Evolutionary conservation across 371 early-diverging fungal species (phyloP).

Genomic region (Rhizopus arrhizus): DNA sequence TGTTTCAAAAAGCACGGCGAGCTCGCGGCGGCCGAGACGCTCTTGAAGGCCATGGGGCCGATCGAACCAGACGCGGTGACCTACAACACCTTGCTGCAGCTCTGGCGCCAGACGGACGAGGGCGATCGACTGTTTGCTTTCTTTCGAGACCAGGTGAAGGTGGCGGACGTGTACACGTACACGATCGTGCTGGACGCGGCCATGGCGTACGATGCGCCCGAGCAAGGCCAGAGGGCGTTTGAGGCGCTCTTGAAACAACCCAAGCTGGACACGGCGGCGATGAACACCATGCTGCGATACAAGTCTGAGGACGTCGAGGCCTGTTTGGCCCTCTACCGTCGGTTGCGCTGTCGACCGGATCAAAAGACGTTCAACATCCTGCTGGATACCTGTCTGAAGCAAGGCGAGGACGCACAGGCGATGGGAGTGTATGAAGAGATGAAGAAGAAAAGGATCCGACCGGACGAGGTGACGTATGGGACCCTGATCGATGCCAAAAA

Average conservation of each 20-base stretch:
- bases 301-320: constrained; percentile 18
- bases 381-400: constrained; percentile 46
- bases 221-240: constrained; percentile 26
- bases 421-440: constrained; percentile 41
- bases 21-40: constrained; percentile 26
- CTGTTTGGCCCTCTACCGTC: constrained; percentile 30
- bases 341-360: constrained; percentile 30
- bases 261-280: constrained; percentile 26
- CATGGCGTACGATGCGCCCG: constrained; percentile 16
- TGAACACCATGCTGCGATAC: constrained; percentile 42
- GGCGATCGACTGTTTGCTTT: constrained; percentile 29
- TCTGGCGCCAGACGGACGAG: constrained; percentile 16
- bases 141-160: constrained; percentile 14
- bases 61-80: constrained; percentile 43
- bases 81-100: constrained; percentile 49
- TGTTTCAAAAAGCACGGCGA: constrained; percentile 52
- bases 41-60: constrained; percentile 44
- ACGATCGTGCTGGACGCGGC: constrained; percentile 51
- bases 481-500: constrained; percentile 53
- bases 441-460: constrained; percentile 30
- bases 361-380: constrained; percentile 43
- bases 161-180: constrained; percentile 50
- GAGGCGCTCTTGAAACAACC: constrained; percentile 6
- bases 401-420: constrained; percentile 35
- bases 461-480: constrained; percentile 58